These are phyloP conservation scores for Gyrodon lividus DNA, from an alignment of 768 basidiomycete genomes.

Conservation along the genomic window DNA sequence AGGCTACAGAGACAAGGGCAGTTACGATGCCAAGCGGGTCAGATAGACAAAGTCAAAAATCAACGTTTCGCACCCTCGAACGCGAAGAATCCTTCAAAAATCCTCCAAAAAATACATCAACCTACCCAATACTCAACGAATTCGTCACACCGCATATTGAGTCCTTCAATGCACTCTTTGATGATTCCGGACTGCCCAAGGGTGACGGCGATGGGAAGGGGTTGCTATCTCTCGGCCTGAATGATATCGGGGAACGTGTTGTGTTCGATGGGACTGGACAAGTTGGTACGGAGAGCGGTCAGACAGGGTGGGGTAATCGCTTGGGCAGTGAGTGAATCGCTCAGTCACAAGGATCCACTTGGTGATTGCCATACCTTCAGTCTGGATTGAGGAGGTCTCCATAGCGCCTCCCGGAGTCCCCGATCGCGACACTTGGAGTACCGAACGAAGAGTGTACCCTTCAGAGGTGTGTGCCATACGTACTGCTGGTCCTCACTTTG, in stretches of 20 bases:
- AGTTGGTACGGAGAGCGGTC: constrained; percentile 50
- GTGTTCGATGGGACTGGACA: constrained; percentile 79
- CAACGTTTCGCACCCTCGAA: constrained; percentile 78
- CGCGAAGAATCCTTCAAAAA: constrained; percentile 77
- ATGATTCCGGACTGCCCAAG: constrained; percentile 78
- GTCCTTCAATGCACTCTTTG: constrained; percentile 95
- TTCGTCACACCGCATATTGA: constrained; percentile 93
- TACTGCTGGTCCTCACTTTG: background rate
- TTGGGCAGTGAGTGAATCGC: constrained; percentile 65
- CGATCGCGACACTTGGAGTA: constrained; percentile 73
- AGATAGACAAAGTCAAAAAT: constrained; percentile 35
- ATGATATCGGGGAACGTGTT: constrained; percentile 89
- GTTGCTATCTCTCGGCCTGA: constrained; percentile 70
- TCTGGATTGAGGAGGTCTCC: constrained; percentile 86
- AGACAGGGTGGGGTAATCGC: constrained; percentile 73
- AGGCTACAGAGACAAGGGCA: background rate
- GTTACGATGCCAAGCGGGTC: constrained; percentile 52
- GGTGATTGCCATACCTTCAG: constrained; percentile 42
- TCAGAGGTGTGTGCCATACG: constrained; percentile 61
- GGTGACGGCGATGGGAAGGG: constrained; percentile 80
- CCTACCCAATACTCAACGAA: constrained; percentile 83
- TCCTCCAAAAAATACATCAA: constrained; percentile 66
- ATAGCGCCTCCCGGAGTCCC: constrained; percentile 85
- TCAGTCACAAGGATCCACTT: constrained; percentile 7
- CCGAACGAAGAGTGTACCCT: constrained; percentile 81